Evolutionary conservation across 192 early-diverging fungal species (phyloP), one percentile per base, ranked within the genome.

Genomic region (Pecoramyces ruminantium): DNA sequence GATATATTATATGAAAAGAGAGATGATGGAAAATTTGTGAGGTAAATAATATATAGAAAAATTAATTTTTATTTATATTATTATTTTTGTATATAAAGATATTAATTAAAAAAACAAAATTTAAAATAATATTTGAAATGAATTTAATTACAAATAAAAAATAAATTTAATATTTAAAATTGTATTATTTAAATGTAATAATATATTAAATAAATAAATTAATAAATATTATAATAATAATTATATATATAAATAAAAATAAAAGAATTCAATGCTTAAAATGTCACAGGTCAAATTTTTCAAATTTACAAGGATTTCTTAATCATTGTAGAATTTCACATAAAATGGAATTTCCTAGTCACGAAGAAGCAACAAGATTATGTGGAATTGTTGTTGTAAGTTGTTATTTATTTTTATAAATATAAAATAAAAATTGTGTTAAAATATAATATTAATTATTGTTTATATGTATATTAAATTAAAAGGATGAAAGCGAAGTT

Each of bases 301-400:
- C 87, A 38, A 95, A 90, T 81, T 88, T 92, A 77, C 94, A 94
- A 83, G 94, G 95, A n/a, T 95, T 97, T 82, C 81, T 95, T 27
- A 95, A 94, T 81, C 96, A 97, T 82, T 93, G 91, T 83, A 89
- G 95, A 27, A 81, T 93, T 25, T 87, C 89, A 15, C 95, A 96
- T 84, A 82, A 86, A 30, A 82, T 90, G 15, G 92, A 94, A 78
- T 97, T 95, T 86, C 88, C 92, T 13, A 92, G 88, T 78, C 88
- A 93, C 79, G 91, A 92, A 29, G 93, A 95, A 34, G 93, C 93
- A 2, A 89, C 93, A 39, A 83, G 89, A 29, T 82, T 86, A 38
- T 95, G 95, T 84, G 95, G 95, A 15, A 87, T 88, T 2, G 88
- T 87, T 34, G 90, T 93, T 28, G 88, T 83, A 77, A 79, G 84